Evolutionary conservation across 257 asterid genomes (phyloP), one percentile per base, ranked within the genome.

Genomic region (Solanum bulbocastanum): DNA sequence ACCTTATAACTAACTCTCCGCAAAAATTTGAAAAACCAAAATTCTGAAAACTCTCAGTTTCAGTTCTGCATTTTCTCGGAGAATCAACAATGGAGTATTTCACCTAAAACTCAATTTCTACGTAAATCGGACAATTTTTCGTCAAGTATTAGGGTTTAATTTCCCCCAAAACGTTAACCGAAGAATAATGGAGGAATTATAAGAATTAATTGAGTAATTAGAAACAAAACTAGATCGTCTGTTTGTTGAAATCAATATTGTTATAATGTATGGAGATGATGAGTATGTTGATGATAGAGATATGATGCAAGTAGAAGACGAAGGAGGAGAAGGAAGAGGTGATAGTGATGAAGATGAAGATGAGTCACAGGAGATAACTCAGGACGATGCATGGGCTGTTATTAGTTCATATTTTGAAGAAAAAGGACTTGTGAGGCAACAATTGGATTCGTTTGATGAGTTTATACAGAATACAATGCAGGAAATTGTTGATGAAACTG

Each of bases 391-490:
- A 8, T 97, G 99, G 99, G 94, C 99, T 1, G 99, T 97, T 1
- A 97, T 97, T 76, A 97, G 99, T 82, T 96, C 99, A 18, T 97
- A 96, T 88, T 97, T 97, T 35, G 99, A 97, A 90, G 98, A 95
- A 90, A 97, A 97, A 87, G 99, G 99, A 85, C 88, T 97, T 84
- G 99, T 97, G 84, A 94, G 99, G 5, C 99, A 97, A 87, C 99
- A 97, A 88, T 93, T 97, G 36, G 99, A 97, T 71, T 97, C 99
- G 0, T 97, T 97, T 89, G 99, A 97, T 44, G 98, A 97, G 93
- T 97, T 97, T 87, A 97, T 97, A 65, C 98, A 96, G 93, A 97
- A 97, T 87, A 97, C 99, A 30, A 97, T 97, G 99, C 99, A 97
- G 72, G 99, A 97, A 87, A 97, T 97, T 73, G 99, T 97, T 23